Evolutionary conservation across 1,139 yeast species (phyloP).

Genomic region (Barnettozyma hawaiiensis): DNA sequence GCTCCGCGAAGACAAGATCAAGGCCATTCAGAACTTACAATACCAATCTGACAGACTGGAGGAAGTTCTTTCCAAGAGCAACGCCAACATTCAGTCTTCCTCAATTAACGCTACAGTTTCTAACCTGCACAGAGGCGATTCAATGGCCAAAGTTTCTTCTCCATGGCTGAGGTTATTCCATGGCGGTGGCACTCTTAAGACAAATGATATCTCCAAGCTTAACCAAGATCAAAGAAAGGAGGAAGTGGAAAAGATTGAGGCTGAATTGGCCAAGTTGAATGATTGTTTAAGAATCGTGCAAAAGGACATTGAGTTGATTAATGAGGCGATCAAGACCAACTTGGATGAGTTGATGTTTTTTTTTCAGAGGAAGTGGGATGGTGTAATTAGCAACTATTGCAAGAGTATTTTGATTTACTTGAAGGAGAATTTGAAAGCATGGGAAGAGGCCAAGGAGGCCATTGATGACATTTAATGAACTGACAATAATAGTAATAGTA

Average conservation of each 20-base stretch:
- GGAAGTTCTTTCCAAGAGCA: slow-evolving; percentile 25
- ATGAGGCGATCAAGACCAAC: slow-evolving; percentile 26
- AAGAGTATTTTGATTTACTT: slow-evolving; percentile 24
- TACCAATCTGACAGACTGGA: slow-evolving; percentile 28
- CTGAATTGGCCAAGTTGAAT: slow-evolving; percentile 28
- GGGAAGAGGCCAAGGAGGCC: slow-evolving; percentile 31
- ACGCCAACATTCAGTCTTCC: slow-evolving; percentile 19
- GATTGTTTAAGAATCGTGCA: slow-evolving; percentile 29
- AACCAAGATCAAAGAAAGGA: slow-evolving; percentile 31
- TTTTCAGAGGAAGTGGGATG: slow-evolving; percentile 26
- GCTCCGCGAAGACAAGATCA: slow-evolving; percentile 25
- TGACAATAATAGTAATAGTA: not conserved
- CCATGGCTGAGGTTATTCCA: slow-evolving; percentile 22
- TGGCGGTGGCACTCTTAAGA: slow-evolving; percentile 17
- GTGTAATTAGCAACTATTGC: slow-evolving; percentile 29
- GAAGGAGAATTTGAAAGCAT: slow-evolving; percentile 28
- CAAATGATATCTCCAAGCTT: slow-evolving; percentile 29
- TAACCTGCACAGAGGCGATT: slow-evolving; percentile 15
- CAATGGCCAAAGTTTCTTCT: slow-evolving; percentile 14
- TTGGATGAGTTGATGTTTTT: slow-evolving; percentile 25
- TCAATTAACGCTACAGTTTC: slow-evolving; percentile 2
- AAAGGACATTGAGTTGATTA: slow-evolving; percentile 29
- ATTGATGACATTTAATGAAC: slow-evolving; percentile 25
- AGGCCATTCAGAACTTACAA: slow-evolving; percentile 26
- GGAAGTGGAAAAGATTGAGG: slow-evolving; percentile 27